Conservation (phyloP, 257 asterid species). For the Oldenlandia corymbosa region DNA sequence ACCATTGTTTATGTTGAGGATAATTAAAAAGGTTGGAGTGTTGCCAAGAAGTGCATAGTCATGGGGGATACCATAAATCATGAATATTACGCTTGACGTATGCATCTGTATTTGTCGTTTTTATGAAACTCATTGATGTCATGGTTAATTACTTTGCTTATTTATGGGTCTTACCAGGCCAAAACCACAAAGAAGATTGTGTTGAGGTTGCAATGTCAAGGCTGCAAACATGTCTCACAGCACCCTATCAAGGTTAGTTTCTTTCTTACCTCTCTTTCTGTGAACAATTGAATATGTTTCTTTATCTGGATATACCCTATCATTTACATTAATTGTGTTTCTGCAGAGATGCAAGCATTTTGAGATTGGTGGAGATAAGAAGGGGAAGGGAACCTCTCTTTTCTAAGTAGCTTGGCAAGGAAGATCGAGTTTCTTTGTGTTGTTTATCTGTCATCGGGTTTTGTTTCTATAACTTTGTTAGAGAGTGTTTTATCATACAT, state of each 20-base stretch:
- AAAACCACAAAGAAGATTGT: constrained; percentile 74
- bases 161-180: constrained; percentile 28
- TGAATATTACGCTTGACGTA: no score
- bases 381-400: constrained; percentile 24
- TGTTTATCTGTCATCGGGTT: no score
- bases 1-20: not conserved
- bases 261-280: no score
- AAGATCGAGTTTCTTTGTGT: no score
- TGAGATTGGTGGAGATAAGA: constrained; percentile 26
- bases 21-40: not conserved
- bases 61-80: no score
- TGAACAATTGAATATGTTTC: no score
- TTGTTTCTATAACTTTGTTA: no score
- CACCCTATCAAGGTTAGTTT: constrained; percentile 52
- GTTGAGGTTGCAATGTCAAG: constrained; percentile 62
- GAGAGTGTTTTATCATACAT: no score
- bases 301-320: not conserved
- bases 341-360: constrained; percentile 29
- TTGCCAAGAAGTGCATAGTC: not conserved
- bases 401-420: no score
- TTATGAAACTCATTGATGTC: not conserved
- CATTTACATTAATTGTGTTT: not conserved
- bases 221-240: constrained; percentile 70
- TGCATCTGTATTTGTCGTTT: no score
- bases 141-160: not conserved